Base-by-base conservation (phyloP, 768 basidiomycete genomes). In the Imleria badia region DNA sequence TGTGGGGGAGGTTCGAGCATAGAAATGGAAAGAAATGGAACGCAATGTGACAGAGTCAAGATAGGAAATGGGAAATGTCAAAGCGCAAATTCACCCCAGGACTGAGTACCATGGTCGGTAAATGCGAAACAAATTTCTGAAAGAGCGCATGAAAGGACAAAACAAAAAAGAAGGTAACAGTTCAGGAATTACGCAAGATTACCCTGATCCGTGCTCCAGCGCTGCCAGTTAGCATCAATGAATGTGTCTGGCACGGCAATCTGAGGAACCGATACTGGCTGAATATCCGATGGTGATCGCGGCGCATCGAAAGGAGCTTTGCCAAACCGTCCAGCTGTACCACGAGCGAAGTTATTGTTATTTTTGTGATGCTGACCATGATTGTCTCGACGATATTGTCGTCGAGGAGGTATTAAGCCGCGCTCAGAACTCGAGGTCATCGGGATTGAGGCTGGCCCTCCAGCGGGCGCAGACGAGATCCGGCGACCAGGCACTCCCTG, bases 331-430 rank as follows among this genome's bases (percentile, higher is more conserved):
- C 66, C 58, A 49, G 47, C 47, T 20, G 55, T 29, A 39, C 58
- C 58, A 29, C 70, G 68, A 40, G 34, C 14, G 40, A 59, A 54
- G 40, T 48, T 69, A 22, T 61, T 64, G 40, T 48, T 69, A 22
- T 60, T 64, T 54, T 66, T 70, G 49, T 70, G 61, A 38, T 68
- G 55, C 15, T 72, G 61, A 17, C 35, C n/a, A 30, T 70, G 58
- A n/a, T 61, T 60, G 26, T 68, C 68, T 46, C 70, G 69, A 22
- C 70, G 68, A 51, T 62, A 66, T 26, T 72, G 70, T 31, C 68
- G 66, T 29, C 68, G 70, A 43, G 70, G 61, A 26, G 68, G 70
- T 10, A 59, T 46, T 10, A 39, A 19, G 20, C 61, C 55, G 41
- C 65, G 71, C 46, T 71, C 69, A 15, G 52, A 60, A 29, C 17